These are phyloP conservation scores for Acarospora socialis DNA, from an alignment of 2,329 filamentous ascomycete species.

Conservation along the genomic window DNA sequence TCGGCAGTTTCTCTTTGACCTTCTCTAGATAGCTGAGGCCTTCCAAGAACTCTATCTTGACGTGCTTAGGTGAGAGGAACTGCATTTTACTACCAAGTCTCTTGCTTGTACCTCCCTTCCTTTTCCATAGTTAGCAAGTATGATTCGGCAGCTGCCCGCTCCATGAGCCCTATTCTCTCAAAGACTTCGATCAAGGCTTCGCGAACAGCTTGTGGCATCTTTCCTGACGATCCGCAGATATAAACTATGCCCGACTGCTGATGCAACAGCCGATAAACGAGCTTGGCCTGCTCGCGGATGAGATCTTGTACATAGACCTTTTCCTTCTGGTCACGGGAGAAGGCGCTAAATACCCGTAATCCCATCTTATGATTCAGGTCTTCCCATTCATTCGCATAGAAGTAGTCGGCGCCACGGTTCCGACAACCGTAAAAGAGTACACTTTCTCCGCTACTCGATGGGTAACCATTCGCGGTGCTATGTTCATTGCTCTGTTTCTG, in stretches of 20 bases:
- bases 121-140: slow-evolving; percentile 47
- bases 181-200: slow-evolving; percentile 52
- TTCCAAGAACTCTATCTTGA: no score
- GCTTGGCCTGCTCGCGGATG: slow-evolving; percentile 35
- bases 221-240: slow-evolving; percentile 44
- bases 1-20: no score
- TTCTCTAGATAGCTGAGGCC: no score
- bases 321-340: slow-evolving; percentile 52
- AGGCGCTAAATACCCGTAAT: slow-evolving; percentile 47
- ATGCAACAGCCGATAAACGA: slow-evolving; percentile 39
- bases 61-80: no score
- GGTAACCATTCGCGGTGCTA: slow-evolving; percentile 15
- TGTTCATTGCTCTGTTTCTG: slow-evolving; percentile 20
- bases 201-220: slow-evolving; percentile 56
- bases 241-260: slow-evolving; percentile 37
- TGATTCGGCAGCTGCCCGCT: slow-evolving; percentile 38
- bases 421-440: slow-evolving; percentile 77
- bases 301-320: slow-evolving; percentile 57
- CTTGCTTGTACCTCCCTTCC: slow-evolving; percentile 48
- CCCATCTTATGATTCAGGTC: slow-evolving; percentile 26
- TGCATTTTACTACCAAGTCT: slow-evolving; percentile 55
- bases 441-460: slow-evolving; percentile 26
- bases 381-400: slow-evolving; percentile 66
- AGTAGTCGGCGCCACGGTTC: slow-evolving; percentile 60
- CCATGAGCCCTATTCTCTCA: slow-evolving; percentile 25